These are phyloP conservation scores for Mycena leptocephala DNA, from an alignment of 768 basidiomycete species.

Conservation along the genomic window DNA sequence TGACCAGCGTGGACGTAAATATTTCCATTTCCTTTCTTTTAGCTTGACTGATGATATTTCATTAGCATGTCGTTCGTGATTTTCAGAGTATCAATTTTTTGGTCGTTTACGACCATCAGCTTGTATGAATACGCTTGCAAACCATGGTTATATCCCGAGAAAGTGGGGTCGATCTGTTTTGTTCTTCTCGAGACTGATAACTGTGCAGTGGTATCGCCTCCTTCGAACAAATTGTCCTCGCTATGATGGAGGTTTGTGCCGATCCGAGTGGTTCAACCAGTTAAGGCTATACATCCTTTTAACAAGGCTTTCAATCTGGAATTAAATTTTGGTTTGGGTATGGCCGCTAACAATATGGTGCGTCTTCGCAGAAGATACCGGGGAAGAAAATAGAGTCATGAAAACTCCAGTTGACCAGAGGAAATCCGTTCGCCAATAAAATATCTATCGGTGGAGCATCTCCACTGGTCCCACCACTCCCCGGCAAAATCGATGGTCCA, in stretches of 20 bases:
- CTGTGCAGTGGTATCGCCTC: slow-evolving; percentile 20
- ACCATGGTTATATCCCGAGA: slow-evolving; percentile 24
- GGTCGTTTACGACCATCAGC: not conserved
- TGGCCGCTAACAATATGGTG: slow-evolving; percentile 28
- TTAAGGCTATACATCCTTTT: too few relatives aligned
- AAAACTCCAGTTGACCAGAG: slow-evolving; percentile 30
- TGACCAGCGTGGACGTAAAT: slow-evolving; percentile 31
- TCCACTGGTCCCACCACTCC: slow-evolving; percentile 22
- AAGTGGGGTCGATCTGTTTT: slow-evolving; percentile 1
- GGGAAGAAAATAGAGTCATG: too few relatives aligned
- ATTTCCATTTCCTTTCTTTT: not conserved
- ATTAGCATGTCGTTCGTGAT: slow-evolving; percentile 27
- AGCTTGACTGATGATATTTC: not conserved
- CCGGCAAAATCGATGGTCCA: slow-evolving; percentile 26
- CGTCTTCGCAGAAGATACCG: too few relatives aligned
- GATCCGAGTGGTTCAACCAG: too few relatives aligned
- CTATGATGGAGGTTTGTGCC: slow-evolving; percentile 20
- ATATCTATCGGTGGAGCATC: slow-evolving; percentile 29
- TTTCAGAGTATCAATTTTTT: not conserved
- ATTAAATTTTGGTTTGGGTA: not conserved
- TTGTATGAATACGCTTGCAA: slow-evolving; percentile 31
- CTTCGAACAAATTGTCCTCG: slow-evolving; percentile 27
- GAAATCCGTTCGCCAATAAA: slow-evolving; percentile 31
- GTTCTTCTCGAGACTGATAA: not conserved
- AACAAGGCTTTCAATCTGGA: slow-evolving; percentile 33